Conservation (phyloP, 768 basidiomycete genomes). For the Psilocybe tampanensis region DNA sequence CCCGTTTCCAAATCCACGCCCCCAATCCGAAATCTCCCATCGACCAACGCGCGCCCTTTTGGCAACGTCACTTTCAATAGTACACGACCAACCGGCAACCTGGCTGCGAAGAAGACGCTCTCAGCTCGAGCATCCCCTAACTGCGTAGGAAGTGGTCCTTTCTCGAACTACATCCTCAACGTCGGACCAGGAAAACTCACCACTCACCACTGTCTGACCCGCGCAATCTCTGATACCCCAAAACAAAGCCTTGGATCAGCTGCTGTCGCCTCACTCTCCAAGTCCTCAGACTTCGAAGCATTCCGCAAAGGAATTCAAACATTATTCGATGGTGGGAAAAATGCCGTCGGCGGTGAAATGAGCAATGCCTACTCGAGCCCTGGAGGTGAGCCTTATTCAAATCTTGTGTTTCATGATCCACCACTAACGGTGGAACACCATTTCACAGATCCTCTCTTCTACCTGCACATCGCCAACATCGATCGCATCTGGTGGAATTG, state of each 20-base stretch:
- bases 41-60: no score
- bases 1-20: no score
- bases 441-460: slow-evolving; percentile 38
- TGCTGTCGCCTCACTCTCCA: slow-evolving; percentile 23
- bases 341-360: slow-evolving; percentile 34
- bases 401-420: no score
- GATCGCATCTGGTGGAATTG: slow-evolving; percentile 46
- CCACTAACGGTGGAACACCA: neutral
- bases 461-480: slow-evolving; percentile 40
- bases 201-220: slow-evolving; percentile 37
- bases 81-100: no score
- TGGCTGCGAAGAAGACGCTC: no score
- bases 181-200: slow-evolving; percentile 35
- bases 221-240: slow-evolving; percentile 28
- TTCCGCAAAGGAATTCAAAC: slow-evolving; percentile 37
- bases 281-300: slow-evolving; percentile 29
- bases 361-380: slow-evolving; percentile 38
- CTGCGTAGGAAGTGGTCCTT: slow-evolving; percentile 35
- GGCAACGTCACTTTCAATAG: no score
- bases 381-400: slow-evolving; percentile 29
- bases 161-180: slow-evolving; percentile 32
- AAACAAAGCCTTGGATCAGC: slow-evolving; percentile 18
- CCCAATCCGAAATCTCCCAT: no score
- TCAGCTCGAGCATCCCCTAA: slow-evolving; percentile 20
- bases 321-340: slow-evolving; percentile 38